A percentile compares a stretch with the other conserved stretches of the same genome.
phyloP scores from a whole-genome alignment of 2,329 filamentous ascomycete genomes.

The Dactylellina parvicollis region DNA sequence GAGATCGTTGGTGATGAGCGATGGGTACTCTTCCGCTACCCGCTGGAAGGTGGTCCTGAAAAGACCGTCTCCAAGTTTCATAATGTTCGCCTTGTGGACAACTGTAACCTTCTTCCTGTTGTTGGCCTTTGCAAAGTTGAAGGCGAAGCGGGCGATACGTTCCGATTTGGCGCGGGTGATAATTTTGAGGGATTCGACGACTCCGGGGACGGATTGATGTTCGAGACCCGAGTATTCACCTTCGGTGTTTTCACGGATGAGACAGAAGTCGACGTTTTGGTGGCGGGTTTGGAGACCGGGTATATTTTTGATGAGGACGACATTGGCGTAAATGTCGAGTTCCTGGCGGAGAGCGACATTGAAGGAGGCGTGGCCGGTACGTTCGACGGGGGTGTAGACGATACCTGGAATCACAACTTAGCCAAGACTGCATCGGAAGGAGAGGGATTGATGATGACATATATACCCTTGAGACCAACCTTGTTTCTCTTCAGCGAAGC shows the following conservation, averaged over 20 bases:
- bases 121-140: constrained; percentile 97
- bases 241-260: constrained; percentile 99
- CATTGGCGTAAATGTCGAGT: constrained; percentile 98
- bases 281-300: constrained; percentile 97
- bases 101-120: constrained; percentile 99
- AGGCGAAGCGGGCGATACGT: constrained; percentile 98
- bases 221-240: constrained; percentile 99
- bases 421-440: too few relatives aligned
- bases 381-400: constrained; percentile 94
- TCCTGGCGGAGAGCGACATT: constrained; percentile 99
- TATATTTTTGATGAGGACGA: constrained; percentile 99
- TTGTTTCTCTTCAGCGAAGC: constrained; percentile 97
- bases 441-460: too few relatives aligned
- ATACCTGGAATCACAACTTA: constrained; percentile 73
- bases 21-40: constrained; percentile 93
- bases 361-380: constrained; percentile 98
- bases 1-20: constrained; percentile 97
- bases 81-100: constrained; percentile 99
- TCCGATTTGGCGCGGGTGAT: constrained; percentile 99
- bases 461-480: constrained; percentile 87
- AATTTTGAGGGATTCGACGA: constrained; percentile 99
- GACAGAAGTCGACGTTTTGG: constrained; percentile 96
- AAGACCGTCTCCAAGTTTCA: constrained; percentile 98
- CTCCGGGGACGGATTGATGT: constrained; percentile 95
- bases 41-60: constrained; percentile 98